Evolutionary conservation across 2,329 filamentous ascomycete species (phyloP).

Genomic region (Phialophora chinensis): DNA sequence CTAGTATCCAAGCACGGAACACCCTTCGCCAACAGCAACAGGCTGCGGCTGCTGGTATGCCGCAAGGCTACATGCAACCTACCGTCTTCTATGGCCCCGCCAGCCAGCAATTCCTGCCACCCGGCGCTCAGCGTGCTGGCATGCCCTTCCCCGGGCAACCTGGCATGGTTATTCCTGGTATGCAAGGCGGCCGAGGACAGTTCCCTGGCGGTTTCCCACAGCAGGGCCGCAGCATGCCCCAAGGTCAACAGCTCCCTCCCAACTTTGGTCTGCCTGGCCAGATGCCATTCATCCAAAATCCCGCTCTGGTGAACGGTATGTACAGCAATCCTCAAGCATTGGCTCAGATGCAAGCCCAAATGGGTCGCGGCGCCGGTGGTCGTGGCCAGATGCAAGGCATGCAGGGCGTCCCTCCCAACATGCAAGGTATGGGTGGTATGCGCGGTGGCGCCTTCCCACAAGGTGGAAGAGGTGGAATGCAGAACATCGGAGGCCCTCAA

Average conservation of each 20-base stretch:
- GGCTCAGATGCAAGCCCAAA: slow-evolving; percentile 74
- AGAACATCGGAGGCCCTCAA: slow-evolving; percentile 46
- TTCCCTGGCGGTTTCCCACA: slow-evolving; percentile 81
- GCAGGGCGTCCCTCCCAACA: slow-evolving; percentile 75
- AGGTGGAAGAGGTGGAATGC: slow-evolving; percentile 51
- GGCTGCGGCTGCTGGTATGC: slow-evolving; percentile 86
- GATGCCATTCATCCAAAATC: slow-evolving; percentile 63
- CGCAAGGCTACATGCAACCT: slow-evolving; percentile 80
- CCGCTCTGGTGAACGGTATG: slow-evolving; percentile 78
- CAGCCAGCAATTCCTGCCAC: slow-evolving; percentile 48
- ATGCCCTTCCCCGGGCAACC: slow-evolving; percentile 65
- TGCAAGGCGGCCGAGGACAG: slow-evolving; percentile 81
- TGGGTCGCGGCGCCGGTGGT: slow-evolving; percentile 70
- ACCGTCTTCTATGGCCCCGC: slow-evolving; percentile 91
- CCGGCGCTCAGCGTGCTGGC: slow-evolving; percentile 62
- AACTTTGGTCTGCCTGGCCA: slow-evolving; percentile 82
- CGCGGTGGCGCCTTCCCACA: slow-evolving; percentile 55
- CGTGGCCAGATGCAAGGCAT: slow-evolving; percentile 72
- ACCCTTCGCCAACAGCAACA: slow-evolving; percentile 98
- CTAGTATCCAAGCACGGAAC: slow-evolving; percentile 98
- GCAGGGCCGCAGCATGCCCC: slow-evolving; percentile 82
- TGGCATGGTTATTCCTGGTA: slow-evolving; percentile 66
- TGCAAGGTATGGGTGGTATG: slow-evolving; percentile 59
- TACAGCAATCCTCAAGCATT: slow-evolving; percentile 51
- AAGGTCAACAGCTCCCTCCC: slow-evolving; percentile 83